Conservation (phyloP, 2,329 filamentous ascomycete species). For the Cladosporium halotolerans region DNA sequence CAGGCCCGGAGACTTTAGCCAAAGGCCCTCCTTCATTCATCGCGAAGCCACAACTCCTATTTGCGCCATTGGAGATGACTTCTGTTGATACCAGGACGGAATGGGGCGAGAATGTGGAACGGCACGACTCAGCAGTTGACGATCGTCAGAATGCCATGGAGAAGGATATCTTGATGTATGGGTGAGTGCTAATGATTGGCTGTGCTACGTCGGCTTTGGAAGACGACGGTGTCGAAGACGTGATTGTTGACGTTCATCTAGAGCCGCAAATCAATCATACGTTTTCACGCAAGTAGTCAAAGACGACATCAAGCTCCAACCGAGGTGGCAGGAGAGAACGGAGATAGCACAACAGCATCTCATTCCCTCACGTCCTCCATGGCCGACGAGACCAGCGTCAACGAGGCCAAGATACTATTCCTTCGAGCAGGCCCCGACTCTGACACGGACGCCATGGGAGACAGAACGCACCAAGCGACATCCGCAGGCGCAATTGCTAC, state of each 20-base stretch:
- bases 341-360: conserved; percentile 4
- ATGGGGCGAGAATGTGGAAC: not conserved
- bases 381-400: conserved; percentile 11
- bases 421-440: conserved; percentile 18
- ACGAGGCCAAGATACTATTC: conserved; percentile 10
- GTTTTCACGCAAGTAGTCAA: conserved; percentile 7
- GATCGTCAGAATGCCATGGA: not conserved
- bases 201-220: not conserved
- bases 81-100: not conserved
- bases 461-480: conserved; percentile 25
- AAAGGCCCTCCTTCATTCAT: too few species aligned
- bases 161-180: not conserved
- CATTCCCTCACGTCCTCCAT: conserved; percentile 6
- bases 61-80: not conserved
- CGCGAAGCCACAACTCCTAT: too few species aligned
- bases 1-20: too few species aligned
- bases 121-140: not conserved
- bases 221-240: too few species aligned
- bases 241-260: not conserved
- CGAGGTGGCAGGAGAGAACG: not conserved
- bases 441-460: conserved; percentile 36
- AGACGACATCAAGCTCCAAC: not conserved
- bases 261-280: not conserved
- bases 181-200: not conserved
- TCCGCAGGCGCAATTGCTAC: conserved; percentile 2